A percentile compares a stretch with the other conserved stretches of the same genome.
Conservation (phyloP, 768 basidiomycete species). For the Calocera cornea region DNA sequence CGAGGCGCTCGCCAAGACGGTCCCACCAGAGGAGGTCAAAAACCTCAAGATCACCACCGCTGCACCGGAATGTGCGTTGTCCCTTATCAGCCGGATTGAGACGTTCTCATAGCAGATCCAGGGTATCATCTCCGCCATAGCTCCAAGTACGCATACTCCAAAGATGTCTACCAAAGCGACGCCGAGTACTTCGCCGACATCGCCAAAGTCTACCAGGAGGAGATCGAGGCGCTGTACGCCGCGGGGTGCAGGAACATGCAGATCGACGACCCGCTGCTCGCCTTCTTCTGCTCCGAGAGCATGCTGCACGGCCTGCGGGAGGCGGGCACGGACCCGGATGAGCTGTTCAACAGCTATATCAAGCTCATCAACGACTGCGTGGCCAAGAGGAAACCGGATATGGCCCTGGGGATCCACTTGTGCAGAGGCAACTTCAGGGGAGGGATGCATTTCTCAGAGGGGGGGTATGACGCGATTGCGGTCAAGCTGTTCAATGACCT, state of each 20-base stretch:
- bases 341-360: conserved; percentile 52
- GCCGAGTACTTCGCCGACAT: conserved; percentile 40
- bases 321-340: conserved; percentile 45
- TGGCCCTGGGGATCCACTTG: conserved; percentile 45
- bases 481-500: conserved; percentile 39
- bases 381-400: conserved; percentile 23
- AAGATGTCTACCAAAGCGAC: conserved; percentile 46
- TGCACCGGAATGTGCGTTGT: conserved; percentile 53
- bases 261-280: conserved; percentile 36
- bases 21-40: conserved; percentile 48
- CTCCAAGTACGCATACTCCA: conserved; percentile 17
- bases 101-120: conserved; percentile 28
- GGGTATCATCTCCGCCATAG: conserved; percentile 21
- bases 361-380: conserved; percentile 36
- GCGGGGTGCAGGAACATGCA: conserved; percentile 34
- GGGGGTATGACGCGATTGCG: conserved; percentile 23
- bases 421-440: conserved; percentile 36
- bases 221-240: conserved; percentile 34
- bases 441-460: conserved; percentile 40
- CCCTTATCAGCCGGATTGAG: conserved; percentile 50
- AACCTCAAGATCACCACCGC: conserved; percentile 59
- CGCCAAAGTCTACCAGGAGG: conserved; percentile 34
- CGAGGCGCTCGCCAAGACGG: conserved; percentile 43
- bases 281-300: conserved; percentile 52
- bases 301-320: conserved; percentile 45